Base-by-base conservation (phyloP, 2,329 filamentous ascomycete genomes). In the Penicillium sp. region DNA sequence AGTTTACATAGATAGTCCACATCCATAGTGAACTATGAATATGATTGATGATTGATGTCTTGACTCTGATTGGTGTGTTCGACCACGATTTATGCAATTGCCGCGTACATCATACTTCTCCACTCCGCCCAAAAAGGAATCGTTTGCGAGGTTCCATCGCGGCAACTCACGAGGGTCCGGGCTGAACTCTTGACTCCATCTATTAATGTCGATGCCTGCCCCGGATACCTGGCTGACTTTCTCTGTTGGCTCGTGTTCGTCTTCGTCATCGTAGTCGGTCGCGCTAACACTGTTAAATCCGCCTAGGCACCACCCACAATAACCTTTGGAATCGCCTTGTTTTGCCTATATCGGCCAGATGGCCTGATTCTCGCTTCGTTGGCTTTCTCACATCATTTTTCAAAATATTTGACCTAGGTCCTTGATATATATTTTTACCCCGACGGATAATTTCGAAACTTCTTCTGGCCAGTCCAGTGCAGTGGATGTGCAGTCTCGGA, bases 71-170 rank as follows among this genome's bases (percentile, higher is more conserved):
- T 36, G 15, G 33, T 36, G 15, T 18, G 20, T 20, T 18, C 24
- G 5, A 27, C 24, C 5, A 6, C 5, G 10, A 27, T 27, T 10
- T 27, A 6, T 10, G 10, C 24, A 6, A 10, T 36, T 37, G n/a
- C n/a, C n/a, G n/a, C n/a, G n/a, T n/a, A n/a, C 5, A 10, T 23
- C 34, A n/a, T 7, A 33, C 30, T 17, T 10, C 17, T 9, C 32
- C 15, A 2, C n/a, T 20, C n/a, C 32, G 23, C 46, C 41, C 4
- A 42, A 49, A 41, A 18, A 21, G 15, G 46, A 33, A 49, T 42
- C 15, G 9, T 5, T 49, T 49, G 46, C 46, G 46, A 49, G 37
- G 34, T 37, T 23, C 7, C 34, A 37, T 24, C 34, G 5, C 15
- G 2, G 4, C 34, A 37, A 7, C 8, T 33, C 17, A n/a, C 6